Base-by-base conservation (phyloP, 2,329 filamentous ascomycete species). In the Cyclaneusma minus region DNA sequence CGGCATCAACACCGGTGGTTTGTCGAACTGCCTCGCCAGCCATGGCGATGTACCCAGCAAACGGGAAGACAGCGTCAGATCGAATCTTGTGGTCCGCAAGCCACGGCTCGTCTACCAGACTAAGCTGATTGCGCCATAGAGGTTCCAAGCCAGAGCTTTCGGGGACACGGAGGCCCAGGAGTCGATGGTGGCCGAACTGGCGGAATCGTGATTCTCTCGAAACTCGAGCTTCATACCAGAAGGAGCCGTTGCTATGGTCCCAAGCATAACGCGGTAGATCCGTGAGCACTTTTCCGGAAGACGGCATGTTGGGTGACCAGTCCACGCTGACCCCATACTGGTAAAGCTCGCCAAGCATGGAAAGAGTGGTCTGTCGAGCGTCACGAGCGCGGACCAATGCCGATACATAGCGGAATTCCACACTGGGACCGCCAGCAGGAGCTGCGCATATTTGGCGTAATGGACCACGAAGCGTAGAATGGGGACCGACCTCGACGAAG, bases 231-330 rank as follows among this genome's bases (percentile, higher is more conserved):
- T 67, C 62, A 31, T 60, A 52, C 61, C 62, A 66, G 37, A 62
- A 63, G 0, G 39, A 42, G n/a, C n/a, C n/a, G 18, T 52, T 57
- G 11, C 43, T 40, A 28, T 65, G 62, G 14, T 66, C 61, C 60
- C 62, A 67, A 2, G 57, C 50, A 30, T 66, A 66, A 1, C 51
- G 47, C 1, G 63, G 62, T n/a, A 67, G 37, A 29, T 62, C 50
- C n/a, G 18, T 20, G 8, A 20, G 11, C 7, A 10, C n/a, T n/a
- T n/a, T n/a, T n/a, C n/a, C 18, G 11, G 18, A 11, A n/a, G n/a
- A n/a, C n/a, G 18, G 18, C 18, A n/a, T n/a, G n/a, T n/a, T n/a
- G n/a, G n/a, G n/a, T n/a, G n/a, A 25, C 27, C 11, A n/a, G n/a
- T n/a, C n/a, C n/a, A n/a, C n/a, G n/a, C n/a, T n/a, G n/a, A n/a